phyloP scores from a whole-genome alignment of 2,329 filamentous ascomycete genomes.

The Ascochyta lentis region DNA sequence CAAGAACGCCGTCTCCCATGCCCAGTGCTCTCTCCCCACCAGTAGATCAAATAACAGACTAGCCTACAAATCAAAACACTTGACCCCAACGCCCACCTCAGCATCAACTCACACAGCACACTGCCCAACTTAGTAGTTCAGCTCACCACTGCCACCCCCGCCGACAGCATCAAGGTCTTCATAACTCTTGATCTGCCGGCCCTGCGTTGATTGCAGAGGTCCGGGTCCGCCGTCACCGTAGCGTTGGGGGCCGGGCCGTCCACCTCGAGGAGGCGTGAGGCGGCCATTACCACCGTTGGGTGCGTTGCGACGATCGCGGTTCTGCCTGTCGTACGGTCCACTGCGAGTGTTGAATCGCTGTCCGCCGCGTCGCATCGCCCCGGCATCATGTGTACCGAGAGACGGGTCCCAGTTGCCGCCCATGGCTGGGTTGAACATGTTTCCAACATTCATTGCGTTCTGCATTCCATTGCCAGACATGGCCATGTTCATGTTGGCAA shows the following conservation, averaged over 20 bases:
- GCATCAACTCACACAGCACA: conserved; percentile 18
- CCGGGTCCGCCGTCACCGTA: conserved; percentile 80
- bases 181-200: conserved; percentile 93
- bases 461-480: conserved; percentile 61
- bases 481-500: conserved; percentile 72
- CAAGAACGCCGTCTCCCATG: conserved; percentile 15
- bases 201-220: conserved; percentile 89
- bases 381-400: conserved; percentile 46
- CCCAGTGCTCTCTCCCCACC: background rate
- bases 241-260: conserved; percentile 61
- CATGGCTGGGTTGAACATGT: conserved; percentile 58
- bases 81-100: conserved; percentile 26
- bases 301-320: conserved; percentile 52
- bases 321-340: conserved; percentile 51
- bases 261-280: conserved; percentile 59
- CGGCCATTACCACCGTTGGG: conserved; percentile 56
- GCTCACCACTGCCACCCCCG: conserved; percentile 72
- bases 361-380: conserved; percentile 53
- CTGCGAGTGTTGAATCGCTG: conserved; percentile 49
- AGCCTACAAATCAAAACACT: conserved; percentile 17
- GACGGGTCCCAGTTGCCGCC: conserved; percentile 65
- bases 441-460: conserved; percentile 42
- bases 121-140: conserved; percentile 73
- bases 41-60: conserved; percentile 19
- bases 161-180: conserved; percentile 89